Conservation (phyloP, 805 yeast genomes). For the Lipomyces kockii region DNA sequence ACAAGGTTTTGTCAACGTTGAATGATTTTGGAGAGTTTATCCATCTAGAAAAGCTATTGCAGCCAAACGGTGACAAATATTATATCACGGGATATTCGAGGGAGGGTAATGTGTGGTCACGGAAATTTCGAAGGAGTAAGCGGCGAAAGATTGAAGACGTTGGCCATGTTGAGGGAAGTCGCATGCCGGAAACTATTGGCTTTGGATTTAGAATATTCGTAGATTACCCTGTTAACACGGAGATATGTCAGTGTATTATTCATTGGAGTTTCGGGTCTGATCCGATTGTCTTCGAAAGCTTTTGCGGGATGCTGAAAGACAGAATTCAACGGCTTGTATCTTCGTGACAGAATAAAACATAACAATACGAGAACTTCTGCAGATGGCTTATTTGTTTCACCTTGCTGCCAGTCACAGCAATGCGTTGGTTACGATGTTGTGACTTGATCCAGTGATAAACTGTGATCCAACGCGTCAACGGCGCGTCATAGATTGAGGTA, state of each 20-base stretch:
- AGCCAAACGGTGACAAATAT: background rate
- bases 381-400: background rate
- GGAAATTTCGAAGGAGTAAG: slow-evolving; percentile 29
- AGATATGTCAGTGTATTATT: background rate
- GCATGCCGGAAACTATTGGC: background rate
- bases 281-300: slow-evolving; percentile 27
- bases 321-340: background rate
- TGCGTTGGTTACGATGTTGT: background rate
- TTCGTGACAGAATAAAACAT: background rate
- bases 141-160: slow-evolving; percentile 9
- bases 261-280: slow-evolving; percentile 26
- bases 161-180: background rate
- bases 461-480: background rate
- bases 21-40: slow-evolving; percentile 18
- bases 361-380: background rate
- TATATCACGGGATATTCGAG: slow-evolving; percentile 14
- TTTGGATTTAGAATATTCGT: slow-evolving; percentile 17
- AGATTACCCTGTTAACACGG: background rate
- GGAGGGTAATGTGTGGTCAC: slow-evolving; percentile 34
- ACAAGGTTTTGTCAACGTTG: slow-evolving; percentile 3
- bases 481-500: background rate
- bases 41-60: background rate
- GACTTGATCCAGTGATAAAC: background rate
- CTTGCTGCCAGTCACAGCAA: background rate
- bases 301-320: slow-evolving; percentile 26